Evolutionary conservation across 805 yeast species (phyloP), one percentile per base, ranked within the genome.

Genomic region (Candida alai): DNA sequence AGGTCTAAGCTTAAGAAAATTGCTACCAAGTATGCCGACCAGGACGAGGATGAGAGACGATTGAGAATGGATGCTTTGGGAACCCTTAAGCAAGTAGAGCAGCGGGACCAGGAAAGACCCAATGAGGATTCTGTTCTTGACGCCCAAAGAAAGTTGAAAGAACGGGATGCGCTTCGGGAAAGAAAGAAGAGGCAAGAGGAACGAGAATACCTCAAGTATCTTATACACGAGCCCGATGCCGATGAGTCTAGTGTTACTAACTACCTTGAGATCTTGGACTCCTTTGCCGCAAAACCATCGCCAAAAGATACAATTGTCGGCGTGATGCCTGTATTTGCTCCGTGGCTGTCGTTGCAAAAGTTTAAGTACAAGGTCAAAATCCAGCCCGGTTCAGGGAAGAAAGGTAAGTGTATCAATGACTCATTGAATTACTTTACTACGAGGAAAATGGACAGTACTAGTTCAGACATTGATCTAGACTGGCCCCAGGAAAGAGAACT

Each of bases 261-360:
- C 28, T 68, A 64, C 41, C 54, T 67, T 34, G 65, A 65, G 27
- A 70, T 72, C 20, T 53, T 68, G 5, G 80, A 73, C 44, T 50
- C 66, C 3, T 54, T 75, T 17, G 49, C 72, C 16, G 37, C 65
- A 11, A 67, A 71, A 21, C 78, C 79, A 1, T 53, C 58, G 8
- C 49, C 61, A 19, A 52, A 60, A 1, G 95, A 84, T 49, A 60
- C 49, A 3, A 62, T 84, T 8, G 48, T 67, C 8, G 84, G 78
- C 37, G 77, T 84, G 5, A 73, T 90, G 9, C 94, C 96, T 1
- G 78, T 86, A 13, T 90, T 88, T 68, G 97, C 93, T 0, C 98
- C 98, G 2, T 93, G 96, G 96, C 59, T 74, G 9, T 72, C 97
- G 0, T 56, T 93, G 43, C 70, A 65, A 39, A 83, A 83, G 52